These are phyloP conservation scores for Trichoderma sp. DNA, from an alignment of 2,329 filamentous ascomycete species.

Conservation along the genomic window DNA sequence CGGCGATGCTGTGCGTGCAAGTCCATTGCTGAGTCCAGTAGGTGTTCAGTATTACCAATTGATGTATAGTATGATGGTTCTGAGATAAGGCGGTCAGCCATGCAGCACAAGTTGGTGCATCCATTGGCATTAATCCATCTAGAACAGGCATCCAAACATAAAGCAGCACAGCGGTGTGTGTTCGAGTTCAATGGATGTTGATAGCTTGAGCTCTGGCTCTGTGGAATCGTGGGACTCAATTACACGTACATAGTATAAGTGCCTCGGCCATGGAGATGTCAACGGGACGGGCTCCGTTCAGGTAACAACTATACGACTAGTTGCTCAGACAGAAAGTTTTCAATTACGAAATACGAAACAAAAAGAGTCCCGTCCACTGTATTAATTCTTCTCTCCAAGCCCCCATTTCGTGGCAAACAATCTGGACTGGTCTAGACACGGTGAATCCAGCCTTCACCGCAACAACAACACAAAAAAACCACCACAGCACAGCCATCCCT, in stretches of 20 bases:
- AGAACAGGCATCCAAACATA: background rate
- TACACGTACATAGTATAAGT: background rate
- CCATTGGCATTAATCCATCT: background rate
- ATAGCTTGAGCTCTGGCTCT: no score
- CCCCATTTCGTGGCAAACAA: no score
- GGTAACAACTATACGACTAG: background rate
- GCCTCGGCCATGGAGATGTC: background rate
- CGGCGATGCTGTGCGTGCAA: background rate
- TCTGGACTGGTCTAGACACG: conserved; percentile 16
- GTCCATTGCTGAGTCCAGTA: background rate
- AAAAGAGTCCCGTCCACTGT: no score
- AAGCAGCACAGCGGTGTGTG: background rate
- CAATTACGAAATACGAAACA: background rate
- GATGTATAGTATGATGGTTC: background rate
- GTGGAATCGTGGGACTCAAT: background rate
- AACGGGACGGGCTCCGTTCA: background rate
- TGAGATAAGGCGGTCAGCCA: background rate
- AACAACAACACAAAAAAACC: background rate
- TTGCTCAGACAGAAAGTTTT: background rate
- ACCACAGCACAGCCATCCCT: conserved; percentile 14
- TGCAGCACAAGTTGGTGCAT: background rate
- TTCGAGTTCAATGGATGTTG: no score
- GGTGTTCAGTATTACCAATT: background rate
- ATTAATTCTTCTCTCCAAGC: no score
- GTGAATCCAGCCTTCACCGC: conserved; percentile 14